Evolutionary conservation across 2,329 filamentous ascomycete species (phyloP), one percentile per base, ranked within the genome.

Genomic region (Penicillium occitanis): DNA sequence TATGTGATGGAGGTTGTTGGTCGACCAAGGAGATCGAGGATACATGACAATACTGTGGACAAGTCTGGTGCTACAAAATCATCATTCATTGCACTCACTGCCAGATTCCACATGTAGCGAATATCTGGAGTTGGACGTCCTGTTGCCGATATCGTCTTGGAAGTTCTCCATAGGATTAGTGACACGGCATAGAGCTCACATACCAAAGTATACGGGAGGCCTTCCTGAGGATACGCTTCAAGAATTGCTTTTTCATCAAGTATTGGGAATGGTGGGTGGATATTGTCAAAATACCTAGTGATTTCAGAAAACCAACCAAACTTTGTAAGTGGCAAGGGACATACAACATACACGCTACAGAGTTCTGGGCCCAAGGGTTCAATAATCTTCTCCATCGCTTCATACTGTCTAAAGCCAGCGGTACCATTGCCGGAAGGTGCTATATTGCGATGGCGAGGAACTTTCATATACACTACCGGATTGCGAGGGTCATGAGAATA

Each of bases 101-200:
- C 82, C 22, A 85, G 77, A 63, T 86, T 86, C 85, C 85, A 87
- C 37, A 85, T 79, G 68, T 83, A 87, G 14, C 82, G 79, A 13
- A 77, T 74, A 69, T 87, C 84, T 0, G 85, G 84, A 0, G 74
- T 73, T 11, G 67, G 68, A 33, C 66, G 66, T 33, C 66, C 58
- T 40, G 53, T 66, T 25, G 67, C 66, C 5, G 57, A 58, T 22
- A 69, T 68, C 4, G 65, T 66, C 22, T 59, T 65, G 0, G 78
- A 78, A 35, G 75, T 76, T n/a, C 75, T 73, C 84, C 85, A 87
- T 65, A 82, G 84, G 1, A 82, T 77, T 1, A 85, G 71, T 0
- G 81, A 78, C 42, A 84, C 79, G 0, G 84, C 84, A 63, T 85
- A 83, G 0, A 87, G 69, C 57, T 81, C 81, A 30, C 81, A 79